Conservation (phyloP, 306 rosid species). For the Gastrolobium villosum region DNA sequence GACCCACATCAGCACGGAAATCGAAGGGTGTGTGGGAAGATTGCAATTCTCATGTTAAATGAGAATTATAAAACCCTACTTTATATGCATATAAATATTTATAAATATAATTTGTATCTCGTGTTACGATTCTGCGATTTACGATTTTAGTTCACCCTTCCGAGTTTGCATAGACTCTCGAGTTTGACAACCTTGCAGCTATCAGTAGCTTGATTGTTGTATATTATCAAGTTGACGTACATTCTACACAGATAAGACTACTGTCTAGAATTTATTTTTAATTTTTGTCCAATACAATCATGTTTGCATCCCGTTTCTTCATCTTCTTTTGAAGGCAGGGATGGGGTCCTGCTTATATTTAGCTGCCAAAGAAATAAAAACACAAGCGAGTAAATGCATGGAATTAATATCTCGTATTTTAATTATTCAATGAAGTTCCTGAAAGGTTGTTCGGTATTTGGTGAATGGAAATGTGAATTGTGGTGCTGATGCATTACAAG, state of each 20-base stretch:
- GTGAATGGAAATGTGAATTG: neutral
- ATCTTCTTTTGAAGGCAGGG: neutral
- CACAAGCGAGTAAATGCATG: neutral
- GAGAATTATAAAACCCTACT: too few relatives aligned
- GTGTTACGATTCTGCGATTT: too few relatives aligned
- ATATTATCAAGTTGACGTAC: neutral
- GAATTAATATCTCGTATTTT: neutral
- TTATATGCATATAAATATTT: too few relatives aligned
- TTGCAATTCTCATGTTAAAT: too few relatives aligned
- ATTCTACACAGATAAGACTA: neutral
- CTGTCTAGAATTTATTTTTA: neutral
- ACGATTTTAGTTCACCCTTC: too few relatives aligned
- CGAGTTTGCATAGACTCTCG: too few relatives aligned
- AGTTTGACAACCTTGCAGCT: too few relatives aligned
- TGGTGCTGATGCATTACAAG: neutral
- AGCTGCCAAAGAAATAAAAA: neutral
- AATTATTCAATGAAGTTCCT: neutral
- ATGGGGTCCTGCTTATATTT: slow-evolving; percentile 9
- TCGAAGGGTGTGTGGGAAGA: too few relatives aligned
- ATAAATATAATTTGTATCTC: too few relatives aligned
- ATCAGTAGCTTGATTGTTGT: neutral
- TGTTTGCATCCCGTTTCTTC: neutral
- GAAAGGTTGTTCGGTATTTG: neutral
- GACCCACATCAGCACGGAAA: too few relatives aligned
- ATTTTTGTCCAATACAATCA: neutral